phyloP scores from a whole-genome alignment of 1,284 basidiomycete species.

The Pseudozyma sp. region DNA sequence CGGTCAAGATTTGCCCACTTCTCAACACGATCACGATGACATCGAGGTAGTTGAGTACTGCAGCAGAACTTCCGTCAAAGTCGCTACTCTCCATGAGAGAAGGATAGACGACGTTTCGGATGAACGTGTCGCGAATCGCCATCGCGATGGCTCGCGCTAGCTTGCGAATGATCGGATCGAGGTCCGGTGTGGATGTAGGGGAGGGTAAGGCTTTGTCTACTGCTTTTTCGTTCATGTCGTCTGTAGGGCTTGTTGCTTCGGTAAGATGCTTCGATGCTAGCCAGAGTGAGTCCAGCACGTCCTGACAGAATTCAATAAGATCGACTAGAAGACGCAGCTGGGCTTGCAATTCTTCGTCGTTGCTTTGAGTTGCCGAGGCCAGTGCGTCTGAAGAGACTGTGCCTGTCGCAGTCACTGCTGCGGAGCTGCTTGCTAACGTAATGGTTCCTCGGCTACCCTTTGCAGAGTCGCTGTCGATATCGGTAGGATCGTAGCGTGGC shows the following conservation, averaged over 20 bases:
- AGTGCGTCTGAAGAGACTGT: constrained; percentile 17
- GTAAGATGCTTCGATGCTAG: constrained; percentile 29
- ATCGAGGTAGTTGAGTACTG: constrained; percentile 97
- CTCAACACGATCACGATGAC: constrained; percentile 56
- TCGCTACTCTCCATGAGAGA: constrained; percentile 93
- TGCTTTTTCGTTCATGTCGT: constrained; percentile 18
- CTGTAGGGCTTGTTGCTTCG: constrained; percentile 4
- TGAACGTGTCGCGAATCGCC: constrained; percentile 84
- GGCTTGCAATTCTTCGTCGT: constrained; percentile 78
- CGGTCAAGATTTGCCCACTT: constrained; percentile 51
- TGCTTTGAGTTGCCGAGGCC: constrained; percentile 69
- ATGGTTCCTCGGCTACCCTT: constrained; percentile 16
- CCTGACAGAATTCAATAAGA: constrained; percentile 89
- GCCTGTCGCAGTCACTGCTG: constrained; percentile 4
- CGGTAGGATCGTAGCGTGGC: constrained; percentile 35
- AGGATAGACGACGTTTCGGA: constrained; percentile 92
- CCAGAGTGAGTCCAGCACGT: constrained; percentile 73
- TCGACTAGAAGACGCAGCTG: constrained; percentile 89
- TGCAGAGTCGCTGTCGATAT: constrained; percentile 12
- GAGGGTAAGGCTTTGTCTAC: neutral
- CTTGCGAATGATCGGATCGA: constrained; percentile 42
- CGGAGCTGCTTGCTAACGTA: constrained; percentile 42
- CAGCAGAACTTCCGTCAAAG: constrained; percentile 89
- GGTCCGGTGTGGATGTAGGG: neutral
- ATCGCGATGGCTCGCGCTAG: constrained; percentile 42